phyloP scores from a whole-genome alignment of 768 basidiomycete genomes.

The Lyophyllum shimeji region DNA sequence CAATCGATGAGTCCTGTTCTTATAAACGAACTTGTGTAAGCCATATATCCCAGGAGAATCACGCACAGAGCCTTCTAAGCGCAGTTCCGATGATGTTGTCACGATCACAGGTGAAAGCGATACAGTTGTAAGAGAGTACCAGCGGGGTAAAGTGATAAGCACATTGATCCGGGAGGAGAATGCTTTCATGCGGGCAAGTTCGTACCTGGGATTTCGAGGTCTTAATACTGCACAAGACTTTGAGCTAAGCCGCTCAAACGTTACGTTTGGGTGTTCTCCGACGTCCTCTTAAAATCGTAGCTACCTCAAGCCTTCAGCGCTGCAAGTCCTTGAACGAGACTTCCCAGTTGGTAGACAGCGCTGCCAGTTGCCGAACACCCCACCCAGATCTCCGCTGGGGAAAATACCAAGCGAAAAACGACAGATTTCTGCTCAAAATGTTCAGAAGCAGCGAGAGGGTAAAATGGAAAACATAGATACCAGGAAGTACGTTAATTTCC shows the following conservation, averaged over 20 bases:
- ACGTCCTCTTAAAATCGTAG: neutral
- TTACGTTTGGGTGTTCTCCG: neutral
- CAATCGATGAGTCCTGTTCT: constrained; percentile 8
- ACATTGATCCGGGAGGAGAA: constrained; percentile 14
- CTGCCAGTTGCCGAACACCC: neutral
- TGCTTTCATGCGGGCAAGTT: constrained; percentile 13
- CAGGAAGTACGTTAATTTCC: neutral
- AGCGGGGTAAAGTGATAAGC: constrained; percentile 14
- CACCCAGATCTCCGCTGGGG: constrained; percentile 17
- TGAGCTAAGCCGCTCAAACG: constrained; percentile 3
- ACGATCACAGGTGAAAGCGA: constrained; percentile 14
- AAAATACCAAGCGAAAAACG: neutral
- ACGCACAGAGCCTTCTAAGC: constrained; percentile 16
- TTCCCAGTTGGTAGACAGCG: neutral
- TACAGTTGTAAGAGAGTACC: constrained; percentile 16
- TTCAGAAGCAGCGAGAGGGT: neutral
- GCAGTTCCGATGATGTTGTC: constrained; percentile 16
- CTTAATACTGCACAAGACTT: neutral
- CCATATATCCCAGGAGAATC: constrained; percentile 15
- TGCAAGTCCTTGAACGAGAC: neutral
- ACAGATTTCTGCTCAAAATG: constrained; percentile 1
- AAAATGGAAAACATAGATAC: neutral
- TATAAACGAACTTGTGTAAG: constrained; percentile 19
- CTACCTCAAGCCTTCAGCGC: neutral
- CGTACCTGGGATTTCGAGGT: constrained; percentile 20